Conservation (phyloP, 2,329 filamentous ascomycete genomes). For the Ceratocystis colombiana region DNA sequence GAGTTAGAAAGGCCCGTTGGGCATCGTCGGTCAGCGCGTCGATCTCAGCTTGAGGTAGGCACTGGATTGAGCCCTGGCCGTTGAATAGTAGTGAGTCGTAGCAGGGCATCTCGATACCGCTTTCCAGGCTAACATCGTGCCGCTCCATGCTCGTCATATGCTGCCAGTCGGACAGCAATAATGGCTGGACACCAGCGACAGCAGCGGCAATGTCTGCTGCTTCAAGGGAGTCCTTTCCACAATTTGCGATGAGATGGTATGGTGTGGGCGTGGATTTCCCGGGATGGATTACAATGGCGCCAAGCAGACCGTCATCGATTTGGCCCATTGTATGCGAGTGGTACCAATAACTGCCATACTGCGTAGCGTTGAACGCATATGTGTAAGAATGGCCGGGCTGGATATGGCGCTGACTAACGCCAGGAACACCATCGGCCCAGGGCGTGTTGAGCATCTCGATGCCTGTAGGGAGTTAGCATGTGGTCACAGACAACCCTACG, state of each 20-base stretch:
- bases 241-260: slow-evolving; percentile 41
- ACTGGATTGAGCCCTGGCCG: slow-evolving; percentile 48
- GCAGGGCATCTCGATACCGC: slow-evolving; percentile 44
- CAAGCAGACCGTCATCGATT: slow-evolving; percentile 51
- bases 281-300: slow-evolving; percentile 44
- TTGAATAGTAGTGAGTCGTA: slow-evolving; percentile 54
- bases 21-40: slow-evolving; percentile 32
- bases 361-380: slow-evolving; percentile 46
- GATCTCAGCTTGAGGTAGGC: slow-evolving; percentile 39
- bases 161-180: slow-evolving; percentile 49
- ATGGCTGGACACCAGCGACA: slow-evolving; percentile 38
- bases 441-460: slow-evolving; percentile 44
- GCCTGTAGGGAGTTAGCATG: slow-evolving; percentile 29
- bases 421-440: slow-evolving; percentile 52
- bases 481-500: neutral
- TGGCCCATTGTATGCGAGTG: slow-evolving; percentile 48
- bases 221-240: slow-evolving; percentile 25
- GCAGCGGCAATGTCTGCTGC: slow-evolving; percentile 37
- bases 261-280: slow-evolving; percentile 34
- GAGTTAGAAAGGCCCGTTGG: slow-evolving; percentile 31
- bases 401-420: slow-evolving; percentile 46
- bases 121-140: slow-evolving; percentile 37
- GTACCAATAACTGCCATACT: slow-evolving; percentile 52
- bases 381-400: slow-evolving; percentile 39
- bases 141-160: slow-evolving; percentile 43